Evolutionary conservation across 108 stramenopile species (phyloP).

Genomic region (Nitzschia putrida): DNA sequence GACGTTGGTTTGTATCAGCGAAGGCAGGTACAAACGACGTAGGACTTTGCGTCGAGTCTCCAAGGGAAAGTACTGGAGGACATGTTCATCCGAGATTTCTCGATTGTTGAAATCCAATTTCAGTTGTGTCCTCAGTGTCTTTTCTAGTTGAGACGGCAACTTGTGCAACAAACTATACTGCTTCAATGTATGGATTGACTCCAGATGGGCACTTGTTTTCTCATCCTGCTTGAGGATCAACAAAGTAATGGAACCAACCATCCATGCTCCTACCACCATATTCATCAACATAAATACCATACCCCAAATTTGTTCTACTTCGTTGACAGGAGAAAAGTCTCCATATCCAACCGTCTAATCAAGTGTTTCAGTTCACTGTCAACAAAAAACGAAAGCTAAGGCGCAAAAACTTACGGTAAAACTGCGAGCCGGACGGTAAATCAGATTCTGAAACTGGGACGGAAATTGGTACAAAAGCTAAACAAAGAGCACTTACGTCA

Average conservation of each 20-base stretch:
- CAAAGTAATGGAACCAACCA: slow-evolving; percentile 65
- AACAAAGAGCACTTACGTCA: slow-evolving; percentile 36
- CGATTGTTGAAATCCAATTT: slow-evolving; percentile 51
- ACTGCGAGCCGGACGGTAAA: background rate
- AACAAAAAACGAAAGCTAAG: no score
- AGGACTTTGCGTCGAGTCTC: slow-evolving; percentile 45
- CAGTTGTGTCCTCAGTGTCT: slow-evolving; percentile 43
- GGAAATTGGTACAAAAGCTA: background rate
- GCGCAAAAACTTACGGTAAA: slow-evolving; percentile 2
- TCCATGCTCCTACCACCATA: slow-evolving; percentile 44
- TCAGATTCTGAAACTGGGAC: background rate
- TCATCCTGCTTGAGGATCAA: slow-evolving; percentile 59
- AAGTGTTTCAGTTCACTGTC: background rate
- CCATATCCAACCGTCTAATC: slow-evolving; percentile 50
- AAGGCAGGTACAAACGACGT: slow-evolving; percentile 43
- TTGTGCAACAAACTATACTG: slow-evolving; percentile 39
- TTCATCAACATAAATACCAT: slow-evolving; percentile 54
- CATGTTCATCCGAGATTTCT: slow-evolving; percentile 55
- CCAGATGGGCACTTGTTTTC: slow-evolving; percentile 48
- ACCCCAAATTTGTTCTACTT: slow-evolving; percentile 46
- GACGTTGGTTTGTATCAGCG: slow-evolving; percentile 40
- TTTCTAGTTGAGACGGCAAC: slow-evolving; percentile 15
- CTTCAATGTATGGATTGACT: slow-evolving; percentile 27
- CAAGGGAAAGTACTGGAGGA: slow-evolving; percentile 51
- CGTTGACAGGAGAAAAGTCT: slow-evolving; percentile 55